Base-by-base conservation (phyloP, 1,139 yeast species). In the Pichia sp. region DNA sequence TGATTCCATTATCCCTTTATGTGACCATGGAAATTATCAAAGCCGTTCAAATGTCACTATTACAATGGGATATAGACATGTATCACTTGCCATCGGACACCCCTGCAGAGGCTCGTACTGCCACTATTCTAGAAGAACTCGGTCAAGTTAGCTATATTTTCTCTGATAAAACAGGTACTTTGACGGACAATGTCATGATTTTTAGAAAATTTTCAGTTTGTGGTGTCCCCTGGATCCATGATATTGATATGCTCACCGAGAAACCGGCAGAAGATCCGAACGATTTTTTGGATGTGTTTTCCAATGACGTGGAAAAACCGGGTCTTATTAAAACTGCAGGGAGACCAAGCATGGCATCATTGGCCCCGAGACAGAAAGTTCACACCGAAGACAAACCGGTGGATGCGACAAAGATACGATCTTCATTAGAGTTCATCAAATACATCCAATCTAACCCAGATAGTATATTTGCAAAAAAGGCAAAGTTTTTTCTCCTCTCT, bases 11-110 rank as follows among this genome's bases (percentile, higher is more conserved):
- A 27, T 91, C 98, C 0, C 72, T 93, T 29, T 93, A 93, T 53
- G 98, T 91, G 22, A 87, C 97, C 0, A 84, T 91, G 88, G 99
- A 93, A 55, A 81, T 91, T 43, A 87, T 91, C 52, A 91, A 91
- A 55, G 82, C 84, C 4, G 74, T 82, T 62, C 98, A 93, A 56
- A 70, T 87, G 58, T 59, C 80, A 30, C 66, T 88, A 44, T 64
- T 93, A 51, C 94, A 86, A 54, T 77, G 75, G 70, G 98, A 93
- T 60, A 73, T 91, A 35, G 98, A 93, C 58, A 86, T 93, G 96
- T 93, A 91, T 53, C 87, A 91, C 55, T 70, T 66, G 15, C 82
- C 75, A 29, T 71, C 87, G 5, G 76, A 91, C 52, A 91, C 96
- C 0, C 96, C 96, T 0, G 93, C 95, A 30, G 95, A 84, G 51